phyloP scores from a whole-genome alignment of 805 yeast genomes.

The Starmerella riodocensis region DNA sequence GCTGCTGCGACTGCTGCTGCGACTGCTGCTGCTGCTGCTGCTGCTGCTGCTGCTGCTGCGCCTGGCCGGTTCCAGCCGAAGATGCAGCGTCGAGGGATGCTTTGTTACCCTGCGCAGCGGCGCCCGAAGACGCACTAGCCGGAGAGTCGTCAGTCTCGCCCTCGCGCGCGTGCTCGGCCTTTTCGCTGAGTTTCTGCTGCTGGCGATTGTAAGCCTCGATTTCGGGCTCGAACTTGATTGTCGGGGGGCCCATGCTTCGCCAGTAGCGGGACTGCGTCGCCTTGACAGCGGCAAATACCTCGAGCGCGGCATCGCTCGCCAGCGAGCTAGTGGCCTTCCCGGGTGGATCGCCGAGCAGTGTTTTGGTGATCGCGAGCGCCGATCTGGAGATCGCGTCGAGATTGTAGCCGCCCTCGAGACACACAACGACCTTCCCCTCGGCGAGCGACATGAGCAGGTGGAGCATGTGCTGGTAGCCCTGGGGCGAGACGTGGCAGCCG shows the following conservation, averaged over 20 bases:
- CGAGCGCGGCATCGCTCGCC: constrained; percentile 67
- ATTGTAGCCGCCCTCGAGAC: constrained; percentile 93
- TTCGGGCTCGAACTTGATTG: constrained; percentile 16
- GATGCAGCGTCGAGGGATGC: neutral
- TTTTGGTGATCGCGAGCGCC: constrained; percentile 85
- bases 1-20: neutral
- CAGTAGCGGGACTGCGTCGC: constrained; percentile 74
- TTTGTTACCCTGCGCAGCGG: neutral
- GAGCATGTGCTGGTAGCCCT: constrained; percentile 94
- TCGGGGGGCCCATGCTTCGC: constrained; percentile 49
- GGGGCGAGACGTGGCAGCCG: constrained; percentile 89
- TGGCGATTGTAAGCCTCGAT: constrained; percentile 16
- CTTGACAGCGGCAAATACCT: constrained; percentile 67
- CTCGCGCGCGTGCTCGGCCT: constrained; percentile 15
- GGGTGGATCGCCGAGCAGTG: constrained; percentile 89
- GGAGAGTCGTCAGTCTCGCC: neutral
- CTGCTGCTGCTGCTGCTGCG: neutral
- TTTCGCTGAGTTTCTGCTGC: constrained; percentile 15
- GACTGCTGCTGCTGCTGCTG: neutral
- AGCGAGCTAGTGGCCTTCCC: constrained; percentile 46
- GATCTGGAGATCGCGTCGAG: constrained; percentile 79
- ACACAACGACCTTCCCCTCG: constrained; percentile 75
- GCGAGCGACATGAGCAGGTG: constrained; percentile 80
- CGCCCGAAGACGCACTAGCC: neutral
- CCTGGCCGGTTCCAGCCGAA: neutral